Evolutionary conservation across 495 filamentous ascomycete genomes (phyloP), one percentile per base, ranked within the genome.

Genomic region (Neurospora sp.): DNA sequence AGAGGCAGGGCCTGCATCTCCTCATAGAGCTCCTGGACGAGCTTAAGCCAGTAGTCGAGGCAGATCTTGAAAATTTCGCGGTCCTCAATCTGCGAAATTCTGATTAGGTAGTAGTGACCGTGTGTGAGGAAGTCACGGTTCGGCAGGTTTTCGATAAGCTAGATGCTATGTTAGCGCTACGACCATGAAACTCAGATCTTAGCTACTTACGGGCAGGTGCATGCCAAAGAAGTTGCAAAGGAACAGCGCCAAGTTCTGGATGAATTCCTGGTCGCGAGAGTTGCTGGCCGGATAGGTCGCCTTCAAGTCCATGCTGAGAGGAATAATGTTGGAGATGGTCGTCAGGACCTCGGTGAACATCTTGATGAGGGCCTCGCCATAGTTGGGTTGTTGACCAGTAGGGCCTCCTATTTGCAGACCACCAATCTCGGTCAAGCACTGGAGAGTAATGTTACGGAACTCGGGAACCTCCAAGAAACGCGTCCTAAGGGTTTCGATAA

Each of bases 11-110:
- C 86, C 80, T 98, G 96, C 95, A 98, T 98, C 84, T 98, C 96
- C 81, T 99, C 96, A 77, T 97, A 99, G 5, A 99, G 87, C 81
- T 98, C 96, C 77, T 96, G 93, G n/a, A 98, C 96, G 16, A 98
- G 87, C 78, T 97, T 97, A 27, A 96, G 96, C 96, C 96, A 99
- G 83, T 99, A 99, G 77, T 99, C 96, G 70, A 99, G 85, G 79
- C 93, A 97, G 77, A 98, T 98, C 86, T 99, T 99, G 88, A 99
- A 99, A 74, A 99, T 96, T 80, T 99, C 96, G 70, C 96, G 90
- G 78, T 99, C 96, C 73, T 99, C 96, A 74, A 99, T 98, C 81
- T 98, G 96, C 40, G 93, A 97, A 77, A 99, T 97, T 20, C 94
- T 91, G 78, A 99, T 98, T 11, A 99, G 89, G 81, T 99, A 99